These are phyloP conservation scores for Annulohypoxylon nitens DNA, from an alignment of 495 filamentous ascomycete genomes.

Conservation along the genomic window DNA sequence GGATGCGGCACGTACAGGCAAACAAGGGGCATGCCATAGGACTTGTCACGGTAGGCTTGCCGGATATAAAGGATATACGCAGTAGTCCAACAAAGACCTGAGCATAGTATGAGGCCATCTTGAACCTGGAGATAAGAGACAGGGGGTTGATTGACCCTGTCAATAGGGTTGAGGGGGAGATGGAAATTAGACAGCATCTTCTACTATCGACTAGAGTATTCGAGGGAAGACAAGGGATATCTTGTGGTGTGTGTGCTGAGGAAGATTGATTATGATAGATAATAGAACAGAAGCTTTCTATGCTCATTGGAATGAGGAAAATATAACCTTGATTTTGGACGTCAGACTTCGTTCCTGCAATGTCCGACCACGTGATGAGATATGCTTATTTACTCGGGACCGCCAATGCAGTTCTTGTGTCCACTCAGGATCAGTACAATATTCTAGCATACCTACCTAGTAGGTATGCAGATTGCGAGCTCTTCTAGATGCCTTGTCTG, in stretches of 20 bases:
- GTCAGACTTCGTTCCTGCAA: background rate
- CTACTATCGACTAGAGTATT: background rate
- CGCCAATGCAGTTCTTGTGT: background rate
- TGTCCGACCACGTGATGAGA: conserved; percentile 4
- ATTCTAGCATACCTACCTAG: background rate
- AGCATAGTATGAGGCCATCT: conserved; percentile 14
- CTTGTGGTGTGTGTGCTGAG: background rate
- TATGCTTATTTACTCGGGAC: conserved; percentile 14
- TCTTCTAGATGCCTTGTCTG: background rate
- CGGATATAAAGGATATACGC: conserved; percentile 7
- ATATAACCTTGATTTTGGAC: background rate
- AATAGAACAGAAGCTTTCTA: background rate
- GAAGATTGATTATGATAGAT: background rate
- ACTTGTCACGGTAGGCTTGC: conserved; percentile 20
- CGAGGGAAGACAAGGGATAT: background rate
- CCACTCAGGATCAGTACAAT: background rate
- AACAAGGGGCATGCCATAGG: conserved; percentile 16
- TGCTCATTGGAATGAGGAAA: background rate
- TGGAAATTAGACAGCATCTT: conserved; percentile 5
- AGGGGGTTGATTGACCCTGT: conserved; percentile 7
- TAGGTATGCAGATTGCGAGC: background rate
- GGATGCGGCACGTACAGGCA: conserved; percentile 11
- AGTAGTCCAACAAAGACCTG: conserved; percentile 1
- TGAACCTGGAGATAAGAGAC: conserved; percentile 12
- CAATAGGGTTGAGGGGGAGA: conserved; percentile 12